Evolutionary conservation across 148 eudicot genomes (phyloP).

Genomic region (Amaranthus cruentus): DNA sequence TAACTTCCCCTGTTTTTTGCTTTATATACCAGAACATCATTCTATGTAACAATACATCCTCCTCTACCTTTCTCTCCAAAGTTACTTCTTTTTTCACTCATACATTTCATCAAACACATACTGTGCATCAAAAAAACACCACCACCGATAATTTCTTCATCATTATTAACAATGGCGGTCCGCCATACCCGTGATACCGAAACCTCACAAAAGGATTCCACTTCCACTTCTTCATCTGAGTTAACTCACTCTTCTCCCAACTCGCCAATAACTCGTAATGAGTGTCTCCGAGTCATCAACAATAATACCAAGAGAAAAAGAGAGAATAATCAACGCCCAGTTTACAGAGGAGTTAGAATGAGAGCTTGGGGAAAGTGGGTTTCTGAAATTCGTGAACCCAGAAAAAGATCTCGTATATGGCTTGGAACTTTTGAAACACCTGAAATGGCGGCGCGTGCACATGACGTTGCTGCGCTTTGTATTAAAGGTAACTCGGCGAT

Average conservation of each 20-base stretch:
- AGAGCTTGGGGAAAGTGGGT: slow-evolving; percentile 75
- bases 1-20: slow-evolving; percentile 1
- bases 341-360: slow-evolving; percentile 57
- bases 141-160: not conserved
- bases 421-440: slow-evolving; percentile 54
- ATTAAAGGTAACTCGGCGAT: slow-evolving; percentile 49
- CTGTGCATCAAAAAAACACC: slow-evolving; percentile 5
- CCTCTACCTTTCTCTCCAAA: not conserved
- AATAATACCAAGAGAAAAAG: slow-evolving; percentile 16
- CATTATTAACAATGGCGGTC: slow-evolving; percentile 1
- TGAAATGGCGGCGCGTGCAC: slow-evolving; percentile 77
- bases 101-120: too few relatives aligned
- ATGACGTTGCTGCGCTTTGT: slow-evolving; percentile 52
- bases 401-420: slow-evolving; percentile 61
- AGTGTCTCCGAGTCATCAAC: not conserved
- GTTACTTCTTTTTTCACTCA: not conserved
- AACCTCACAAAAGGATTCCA: slow-evolving; percentile 9
- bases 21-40: slow-evolving; percentile 12
- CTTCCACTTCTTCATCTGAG: slow-evolving; percentile 18
- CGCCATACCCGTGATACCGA: not conserved
- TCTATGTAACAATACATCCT: not conserved
- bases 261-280: too few relatives aligned
- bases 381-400: slow-evolving; percentile 58
- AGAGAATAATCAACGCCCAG: slow-evolving; percentile 34
- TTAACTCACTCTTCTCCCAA: not conserved